Base-by-base conservation (phyloP, 257 asterid genomes). In the Plectranthus barbatus region DNA sequence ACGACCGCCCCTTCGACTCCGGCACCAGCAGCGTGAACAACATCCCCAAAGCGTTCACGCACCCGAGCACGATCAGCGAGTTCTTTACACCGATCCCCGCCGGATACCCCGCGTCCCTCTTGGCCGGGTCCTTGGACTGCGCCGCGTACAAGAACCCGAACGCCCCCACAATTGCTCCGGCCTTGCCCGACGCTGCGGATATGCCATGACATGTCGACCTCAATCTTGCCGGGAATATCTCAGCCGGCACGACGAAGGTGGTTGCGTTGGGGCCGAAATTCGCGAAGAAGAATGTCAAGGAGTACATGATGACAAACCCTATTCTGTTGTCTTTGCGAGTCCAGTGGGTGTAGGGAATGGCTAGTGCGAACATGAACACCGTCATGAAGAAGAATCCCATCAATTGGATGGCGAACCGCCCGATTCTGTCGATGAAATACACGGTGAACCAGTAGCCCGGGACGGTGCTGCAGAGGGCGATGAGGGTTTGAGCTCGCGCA, bases 361-460 rank as follows among this genome's bases (percentile, higher is more conserved):
- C 88, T 0, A 82, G 12, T 0, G 80, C n/a, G n/a, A n/a, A n/a
- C n/a, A n/a, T n/a, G n/a, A n/a, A n/a, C n/a, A n/a, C n/a, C n/a
- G n/a, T n/a, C 83, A 82, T 82, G 82, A 82, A 82, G 70, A 70
- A 79, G 53, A 82, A 82, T 0, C 87, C 87, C 87, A 79, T 74
- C 2, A 82, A 0, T 40, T 82, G 87, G 33, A 82, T 82, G 0
- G 80, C 64, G 46, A 77, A 82, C n/a, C 88, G 18, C 0, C 88
- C 88, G 12, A 82, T 77, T 41, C 0, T 72, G 33, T 79, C 85
- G 18, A 82, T 82, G 18, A 82, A 62, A 6, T 64, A 29, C 11
- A 82, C 88, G 0, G 88, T 82, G 52, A 82, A 82, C 88, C 88
- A 82, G 64, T 82, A 82, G 0, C 88, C 88, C 0, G 88, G 88